Evolutionary conservation across 2,329 filamentous ascomycete genomes (phyloP).

Genomic region (Aspergillus hiratsukae): DNA sequence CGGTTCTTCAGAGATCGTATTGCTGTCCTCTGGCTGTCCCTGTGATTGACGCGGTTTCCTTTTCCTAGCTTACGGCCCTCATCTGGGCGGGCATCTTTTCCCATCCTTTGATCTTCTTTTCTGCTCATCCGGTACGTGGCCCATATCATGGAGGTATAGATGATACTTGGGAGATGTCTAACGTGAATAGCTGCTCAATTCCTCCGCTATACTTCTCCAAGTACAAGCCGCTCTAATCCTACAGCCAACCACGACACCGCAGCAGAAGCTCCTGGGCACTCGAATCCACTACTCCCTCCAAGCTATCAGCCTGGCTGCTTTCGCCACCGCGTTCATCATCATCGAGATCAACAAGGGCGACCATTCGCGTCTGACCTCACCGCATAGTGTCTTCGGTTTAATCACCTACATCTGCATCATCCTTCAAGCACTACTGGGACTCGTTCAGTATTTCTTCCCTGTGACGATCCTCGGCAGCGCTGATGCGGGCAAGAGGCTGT

Average conservation of each 20-base stretch:
- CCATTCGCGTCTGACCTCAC: slow-evolving; percentile 66
- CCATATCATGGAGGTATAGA: slow-evolving; percentile 23
- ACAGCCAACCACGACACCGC: slow-evolving; percentile 75
- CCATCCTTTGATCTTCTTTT: slow-evolving; percentile 72
- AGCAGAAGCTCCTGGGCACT: slow-evolving; percentile 65
- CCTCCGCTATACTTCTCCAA: slow-evolving; percentile 66
- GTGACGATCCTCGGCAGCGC: slow-evolving; percentile 66
- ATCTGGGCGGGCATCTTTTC: slow-evolving; percentile 75
- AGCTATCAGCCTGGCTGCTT: slow-evolving; percentile 48
- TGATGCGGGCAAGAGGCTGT: slow-evolving; percentile 73
- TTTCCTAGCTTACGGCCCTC: slow-evolving; percentile 59
- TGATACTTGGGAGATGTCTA: background rate
- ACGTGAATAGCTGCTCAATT: slow-evolving; percentile 47
- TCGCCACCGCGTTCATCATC: slow-evolving; percentile 40
- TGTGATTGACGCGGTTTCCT: background rate
- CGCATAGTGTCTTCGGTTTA: slow-evolving; percentile 79
- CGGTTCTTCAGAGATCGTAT: too few relatives aligned
- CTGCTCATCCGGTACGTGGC: slow-evolving; percentile 72
- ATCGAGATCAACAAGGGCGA: slow-evolving; percentile 71
- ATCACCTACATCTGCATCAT: slow-evolving; percentile 65
- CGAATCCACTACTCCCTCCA: slow-evolving; percentile 64
- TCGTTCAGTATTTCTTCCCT: slow-evolving; percentile 76
- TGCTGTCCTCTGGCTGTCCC: background rate
- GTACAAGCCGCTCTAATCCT: slow-evolving; percentile 77
- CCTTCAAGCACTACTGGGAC: slow-evolving; percentile 71